Evolutionary conservation across 495 filamentous ascomycete species (phyloP), one percentile per base, ranked within the genome.

Genomic region (Penicillium canescens): DNA sequence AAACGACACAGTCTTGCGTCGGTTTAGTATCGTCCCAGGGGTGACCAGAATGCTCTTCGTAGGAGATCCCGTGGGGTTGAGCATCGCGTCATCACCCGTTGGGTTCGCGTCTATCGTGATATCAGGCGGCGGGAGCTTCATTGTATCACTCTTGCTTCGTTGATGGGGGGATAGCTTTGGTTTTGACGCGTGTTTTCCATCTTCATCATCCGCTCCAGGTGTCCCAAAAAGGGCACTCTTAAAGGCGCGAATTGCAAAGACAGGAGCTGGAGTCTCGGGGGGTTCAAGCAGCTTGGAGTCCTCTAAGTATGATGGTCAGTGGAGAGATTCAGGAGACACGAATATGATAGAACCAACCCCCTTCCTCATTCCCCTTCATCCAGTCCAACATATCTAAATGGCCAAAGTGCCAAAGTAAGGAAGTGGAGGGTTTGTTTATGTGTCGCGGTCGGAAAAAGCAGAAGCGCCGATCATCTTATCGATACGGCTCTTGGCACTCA

Each of bases 171-270:
- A 31, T 18, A 52, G 45, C 33, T 66, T 65, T 46, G 61, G 41
- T 21, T 65, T 59, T 6, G 56, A 31, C 6, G 46, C 48, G 46
- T 43, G 26, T 12, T 37, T 60, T 35, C 59, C 60, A 6, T 67
- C 58, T 16, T 71, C 68, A 12, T 80, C 70, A 1, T 75, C 70
- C 20, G 75, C 78, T 16, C 80, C 83, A 14, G 91, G 90, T 3
- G 90, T 93, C 33, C 95, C 94, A 76, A 96, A 98, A 34, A 98
- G 68, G 14, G 89, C 92, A 50, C 88, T 92, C 62, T 89, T 94
- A 70, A 98, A 85, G 14, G 94, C 95, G 61, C 92, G 91, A 51
- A 94, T 83, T 11, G 92, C 93, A 74, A 98, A 98, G 2, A 96
- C 82, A 20, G 92, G 91, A 23, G 91, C 95, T 10, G 94, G 95